Percentiles rank a stretch among this genome's conserved stretches.
Evolutionary conservation across 768 basidiomycete genomes (phyloP).

Genomic region (Tephrocybe sp.): DNA sequence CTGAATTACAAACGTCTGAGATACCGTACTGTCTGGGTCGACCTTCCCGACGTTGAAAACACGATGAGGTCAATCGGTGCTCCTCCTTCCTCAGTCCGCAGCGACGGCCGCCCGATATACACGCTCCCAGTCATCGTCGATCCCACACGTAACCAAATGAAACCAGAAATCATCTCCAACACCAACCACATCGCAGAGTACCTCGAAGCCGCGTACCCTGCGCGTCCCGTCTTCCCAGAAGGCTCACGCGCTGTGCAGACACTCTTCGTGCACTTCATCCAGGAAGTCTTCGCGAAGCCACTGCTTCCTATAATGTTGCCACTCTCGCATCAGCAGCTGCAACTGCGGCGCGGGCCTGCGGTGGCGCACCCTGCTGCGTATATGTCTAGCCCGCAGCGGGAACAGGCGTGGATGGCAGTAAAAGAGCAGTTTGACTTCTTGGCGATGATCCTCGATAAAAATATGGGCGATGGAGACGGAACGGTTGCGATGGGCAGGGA

Average conservation of each 20-base stretch:
- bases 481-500: conserved; percentile 65
- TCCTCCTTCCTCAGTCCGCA: conserved; percentile 50
- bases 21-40: conserved; percentile 70
- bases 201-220: conserved; percentile 67
- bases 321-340: conserved; percentile 60
- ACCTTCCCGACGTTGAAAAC: conserved; percentile 66
- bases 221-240: conserved; percentile 69
- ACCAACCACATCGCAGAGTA: conserved; percentile 69
- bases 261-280: conserved; percentile 69
- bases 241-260: conserved; percentile 68
- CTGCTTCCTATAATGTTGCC: conserved; percentile 73
- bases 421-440: conserved; percentile 69
- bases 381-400: conserved; percentile 45
- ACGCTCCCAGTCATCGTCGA: conserved; percentile 72
- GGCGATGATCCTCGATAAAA: conserved; percentile 67
- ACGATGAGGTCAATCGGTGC: conserved; percentile 60
- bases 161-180: conserved; percentile 58
- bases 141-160: conserved; percentile 41
- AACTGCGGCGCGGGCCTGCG: conserved; percentile 55
- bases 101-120: conserved; percentile 63
- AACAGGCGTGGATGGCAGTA: conserved; percentile 64
- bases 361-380: conserved; percentile 17
- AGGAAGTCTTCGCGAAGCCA: conserved; percentile 64
- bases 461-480: conserved; percentile 60
- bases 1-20: conserved; percentile 77